Evolutionary conservation across 1,284 basidiomycete species (phyloP).

Genomic region (Baeospora myosura): DNA sequence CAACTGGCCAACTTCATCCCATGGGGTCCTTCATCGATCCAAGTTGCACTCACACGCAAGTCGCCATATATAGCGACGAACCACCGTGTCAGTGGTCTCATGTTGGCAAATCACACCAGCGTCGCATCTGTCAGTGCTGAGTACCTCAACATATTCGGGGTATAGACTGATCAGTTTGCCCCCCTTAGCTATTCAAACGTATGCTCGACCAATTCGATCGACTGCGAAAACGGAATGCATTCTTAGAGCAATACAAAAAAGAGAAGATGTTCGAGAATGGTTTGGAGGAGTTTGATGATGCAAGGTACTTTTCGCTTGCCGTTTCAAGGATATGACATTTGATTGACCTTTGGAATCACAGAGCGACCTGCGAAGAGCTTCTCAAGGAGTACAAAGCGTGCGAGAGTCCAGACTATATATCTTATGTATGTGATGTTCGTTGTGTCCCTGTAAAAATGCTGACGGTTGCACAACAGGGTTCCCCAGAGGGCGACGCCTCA

Average conservation of each 20-base stretch:
- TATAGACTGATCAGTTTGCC: constrained; percentile 1
- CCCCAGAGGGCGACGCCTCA: no score
- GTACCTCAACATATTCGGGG: constrained; percentile 3
- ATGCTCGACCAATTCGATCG: constrained; percentile 95
- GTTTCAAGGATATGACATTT: constrained; percentile 4
- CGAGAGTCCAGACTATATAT: constrained; percentile 81
- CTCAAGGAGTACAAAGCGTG: constrained; percentile 90
- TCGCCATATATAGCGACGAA: constrained; percentile 86
- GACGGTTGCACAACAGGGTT: no score
- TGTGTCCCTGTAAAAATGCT: no score
- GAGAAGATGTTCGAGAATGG: constrained; percentile 91
- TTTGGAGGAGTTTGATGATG: constrained; percentile 92
- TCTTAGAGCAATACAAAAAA: constrained; percentile 96
- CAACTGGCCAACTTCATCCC: constrained; percentile 98
- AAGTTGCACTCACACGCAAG: constrained; percentile 90
- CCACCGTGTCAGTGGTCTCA: constrained; percentile 92
- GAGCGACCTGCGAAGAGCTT: constrained; percentile 79
- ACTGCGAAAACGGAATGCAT: constrained; percentile 85
- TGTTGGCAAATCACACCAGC: constrained; percentile 98
- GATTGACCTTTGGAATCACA: constrained; percentile 20
- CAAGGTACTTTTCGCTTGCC: constrained; percentile 47
- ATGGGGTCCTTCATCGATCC: constrained; percentile 98
- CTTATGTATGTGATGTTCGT: constrained; percentile 19
- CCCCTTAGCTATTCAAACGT: constrained; percentile 79
- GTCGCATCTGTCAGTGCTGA: constrained; percentile 75